Percentiles rank a stretch among this genome's conserved stretches.
phyloP scores from a whole-genome alignment of 2,329 filamentous ascomycete genomes.

The Metarhizium anisopliae region DNA sequence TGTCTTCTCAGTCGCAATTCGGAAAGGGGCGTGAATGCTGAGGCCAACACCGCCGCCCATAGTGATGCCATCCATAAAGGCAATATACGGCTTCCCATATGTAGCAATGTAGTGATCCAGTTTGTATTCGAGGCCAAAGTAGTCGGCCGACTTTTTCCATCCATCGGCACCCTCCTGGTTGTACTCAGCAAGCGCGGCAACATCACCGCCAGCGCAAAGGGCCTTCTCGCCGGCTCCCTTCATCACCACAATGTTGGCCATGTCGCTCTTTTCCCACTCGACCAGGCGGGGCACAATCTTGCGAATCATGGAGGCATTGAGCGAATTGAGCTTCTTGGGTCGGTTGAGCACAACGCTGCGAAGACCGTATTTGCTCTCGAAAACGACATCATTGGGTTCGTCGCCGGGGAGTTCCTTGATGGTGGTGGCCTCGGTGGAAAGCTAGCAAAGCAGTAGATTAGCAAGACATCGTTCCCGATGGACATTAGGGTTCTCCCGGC shows the following conservation, averaged over 20 bases:
- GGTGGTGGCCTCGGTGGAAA: slow-evolving; percentile 24
- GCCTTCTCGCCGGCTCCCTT: slow-evolving; percentile 81
- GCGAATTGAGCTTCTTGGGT: slow-evolving; percentile 81
- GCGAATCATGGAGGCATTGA: slow-evolving; percentile 88
- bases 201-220: slow-evolving; percentile 91
- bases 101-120: slow-evolving; percentile 93
- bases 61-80: slow-evolving; percentile 95
- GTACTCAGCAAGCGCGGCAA: slow-evolving; percentile 64
- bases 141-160: slow-evolving; percentile 66
- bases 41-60: slow-evolving; percentile 97
- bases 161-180: slow-evolving; percentile 63
- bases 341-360: slow-evolving; percentile 92
- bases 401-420: slow-evolving; percentile 56
- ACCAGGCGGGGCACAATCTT: slow-evolving; percentile 85
- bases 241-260: slow-evolving; percentile 87
- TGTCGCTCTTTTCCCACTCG: slow-evolving; percentile 91
- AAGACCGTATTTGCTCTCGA: slow-evolving; percentile 80
- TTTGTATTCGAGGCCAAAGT: slow-evolving; percentile 93
- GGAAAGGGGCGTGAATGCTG: slow-evolving; percentile 88
- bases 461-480: slow-evolving; percentile 2
- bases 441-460: slow-evolving; percentile 12
- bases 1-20: slow-evolving; percentile 92
- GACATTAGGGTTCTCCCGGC: slow-evolving; percentile 1
- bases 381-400: slow-evolving; percentile 83
- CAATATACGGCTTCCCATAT: slow-evolving; percentile 85